Evolutionary conservation across 805 yeast genomes (phyloP).

Genomic region (Wickerhamiella sergipiensis): DNA sequence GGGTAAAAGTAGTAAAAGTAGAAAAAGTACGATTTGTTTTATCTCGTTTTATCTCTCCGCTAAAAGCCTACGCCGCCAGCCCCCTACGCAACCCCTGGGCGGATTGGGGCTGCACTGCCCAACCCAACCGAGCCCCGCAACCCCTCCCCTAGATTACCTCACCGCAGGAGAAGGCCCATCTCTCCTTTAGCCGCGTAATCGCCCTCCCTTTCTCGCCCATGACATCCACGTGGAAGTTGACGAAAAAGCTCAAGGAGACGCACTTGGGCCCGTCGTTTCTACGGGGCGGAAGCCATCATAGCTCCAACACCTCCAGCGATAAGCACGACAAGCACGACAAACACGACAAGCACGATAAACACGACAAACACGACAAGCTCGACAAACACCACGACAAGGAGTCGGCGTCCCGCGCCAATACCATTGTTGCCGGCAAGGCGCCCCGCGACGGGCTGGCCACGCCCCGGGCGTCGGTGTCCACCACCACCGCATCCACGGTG

Average conservation of each 20-base stretch:
- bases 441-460: constrained; percentile 12
- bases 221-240: constrained; percentile 30
- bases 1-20: no score
- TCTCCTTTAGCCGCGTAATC: not conserved
- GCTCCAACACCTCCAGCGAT: not conserved
- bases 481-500: constrained; percentile 4
- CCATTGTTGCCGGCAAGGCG: constrained; percentile 1
- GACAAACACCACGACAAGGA: not conserved
- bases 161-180: not conserved
- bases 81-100: no score
- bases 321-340: not conserved
- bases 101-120: not conserved
- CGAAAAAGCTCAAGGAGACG: constrained; percentile 34
- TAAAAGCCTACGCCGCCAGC: no score
- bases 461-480: constrained; percentile 23
- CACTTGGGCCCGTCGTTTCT: constrained; percentile 22
- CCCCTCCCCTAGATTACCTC: not conserved
- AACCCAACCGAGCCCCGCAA: not conserved
- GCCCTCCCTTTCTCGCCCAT: not conserved
- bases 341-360: not conserved
- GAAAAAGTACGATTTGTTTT: no score
- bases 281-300: constrained; percentile 7
- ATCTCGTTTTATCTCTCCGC: no score
- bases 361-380: not conserved
- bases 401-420: constrained; percentile 1